Evolutionary conservation across 805 yeast genomes (phyloP).

Genomic region (Lipomyces spencermartinsiae): DNA sequence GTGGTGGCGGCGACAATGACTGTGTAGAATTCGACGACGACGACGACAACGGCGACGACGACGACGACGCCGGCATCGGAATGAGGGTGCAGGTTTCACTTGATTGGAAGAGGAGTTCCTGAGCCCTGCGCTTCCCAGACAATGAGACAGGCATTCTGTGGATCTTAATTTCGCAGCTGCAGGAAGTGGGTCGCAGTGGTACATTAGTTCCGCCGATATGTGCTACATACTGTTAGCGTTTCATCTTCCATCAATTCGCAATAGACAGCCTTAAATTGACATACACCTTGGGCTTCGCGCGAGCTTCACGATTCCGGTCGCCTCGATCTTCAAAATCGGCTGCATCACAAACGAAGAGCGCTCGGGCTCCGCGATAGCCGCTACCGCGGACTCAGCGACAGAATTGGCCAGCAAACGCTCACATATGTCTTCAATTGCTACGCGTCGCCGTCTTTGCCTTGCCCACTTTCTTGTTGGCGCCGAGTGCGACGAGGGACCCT

Average conservation of each 20-base stretch:
- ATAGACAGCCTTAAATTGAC: background rate
- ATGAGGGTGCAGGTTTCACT: slow-evolving; percentile 29
- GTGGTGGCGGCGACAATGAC: background rate
- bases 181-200: slow-evolving; percentile 17
- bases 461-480: background rate
- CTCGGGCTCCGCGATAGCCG: slow-evolving; percentile 13
- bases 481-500: background rate
- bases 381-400: slow-evolving; percentile 4
- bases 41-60: background rate
- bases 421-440: slow-evolving; percentile 25
- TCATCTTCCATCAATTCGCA: background rate
- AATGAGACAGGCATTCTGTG: slow-evolving; percentile 3
- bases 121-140: slow-evolving; percentile 6
- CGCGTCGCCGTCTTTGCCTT: slow-evolving; percentile 5
- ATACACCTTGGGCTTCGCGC: slow-evolving; percentile 26
- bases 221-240: slow-evolving; percentile 4
- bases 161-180: slow-evolving; percentile 32
- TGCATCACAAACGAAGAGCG: slow-evolving; percentile 16
- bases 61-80: slow-evolving; percentile 3
- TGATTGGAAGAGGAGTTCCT: slow-evolving; percentile 23
- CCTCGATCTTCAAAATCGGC: slow-evolving; percentile 34
- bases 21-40: background rate
- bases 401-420: slow-evolving; percentile 18
- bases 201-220: slow-evolving; percentile 16
- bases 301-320: slow-evolving; percentile 23